Evolutionary conservation across 2,329 filamentous ascomycete genomes (phyloP), one percentile per base, ranked within the genome.

Genomic region (Fusarium tjaetaba): DNA sequence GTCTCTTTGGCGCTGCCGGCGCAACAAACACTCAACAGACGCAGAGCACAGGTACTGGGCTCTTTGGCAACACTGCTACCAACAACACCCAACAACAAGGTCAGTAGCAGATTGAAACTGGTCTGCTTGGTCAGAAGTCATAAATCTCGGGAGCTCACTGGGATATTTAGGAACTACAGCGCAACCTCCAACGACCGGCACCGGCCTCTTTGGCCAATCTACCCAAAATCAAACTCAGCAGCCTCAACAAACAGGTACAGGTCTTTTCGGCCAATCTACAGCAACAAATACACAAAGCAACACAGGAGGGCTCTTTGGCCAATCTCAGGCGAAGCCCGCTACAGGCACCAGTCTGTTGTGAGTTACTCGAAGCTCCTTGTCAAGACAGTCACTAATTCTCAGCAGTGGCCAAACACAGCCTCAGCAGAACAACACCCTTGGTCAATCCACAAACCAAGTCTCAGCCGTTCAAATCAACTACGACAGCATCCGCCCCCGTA

Each of bases 391-490:
- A 36, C 76, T 80, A 74, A 78, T 56, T 24, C 15, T n/a, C 22
- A 38, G 26, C 45, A 83, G 81, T 41, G 78, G 79, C 24, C 78
- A 81, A 69, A 65, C 71, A 20, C 79, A 81, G 55, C 49, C 79
- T 36, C 79, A 79, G 60, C 78, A 78, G 53, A 76, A 65, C 52
- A 51, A 58, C 22, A 68, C 72, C 24, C 61, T 78, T 46, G 65
- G 74, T 15, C 80, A 80, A 57, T 82, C 84, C 15, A 85, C 70
- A 78, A 87, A 86, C 57, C 87, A 88, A 72, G 87, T 91, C 22
- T 91, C 92, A 1, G 94, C 93, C 24, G 92, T 94, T 24, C 92
- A 93, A 78, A 93, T 97, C 77, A 93, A 96, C 81, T 84, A 93
- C 59, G 89, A 89, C 76, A 94, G 93, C 79, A 86, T 98, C 68